These are phyloP conservation scores for Calonectria leucothoes DNA, from an alignment of 2,329 filamentous ascomycete genomes.

Conservation along the genomic window DNA sequence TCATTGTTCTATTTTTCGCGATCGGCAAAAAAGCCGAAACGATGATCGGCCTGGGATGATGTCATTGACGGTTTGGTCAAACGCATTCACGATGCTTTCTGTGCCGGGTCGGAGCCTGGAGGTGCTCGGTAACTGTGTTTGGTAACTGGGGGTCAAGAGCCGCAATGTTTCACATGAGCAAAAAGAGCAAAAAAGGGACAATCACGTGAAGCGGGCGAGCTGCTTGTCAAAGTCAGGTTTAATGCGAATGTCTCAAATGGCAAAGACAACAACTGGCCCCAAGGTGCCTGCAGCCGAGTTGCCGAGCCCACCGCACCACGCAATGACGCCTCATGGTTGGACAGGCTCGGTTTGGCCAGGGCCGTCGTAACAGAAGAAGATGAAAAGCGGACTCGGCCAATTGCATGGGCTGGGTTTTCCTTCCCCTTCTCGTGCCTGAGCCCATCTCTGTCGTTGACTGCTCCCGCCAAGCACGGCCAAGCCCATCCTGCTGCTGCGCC, in stretches of 20 bases:
- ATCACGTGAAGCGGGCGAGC: neutral
- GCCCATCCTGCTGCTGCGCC: constrained; percentile 15
- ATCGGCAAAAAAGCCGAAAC: neutral
- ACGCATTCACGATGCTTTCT: neutral
- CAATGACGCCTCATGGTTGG: neutral
- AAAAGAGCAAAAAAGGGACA: too few species aligned
- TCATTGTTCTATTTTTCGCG: neutral
- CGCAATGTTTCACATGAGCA: neutral
- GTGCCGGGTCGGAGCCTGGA: neutral
- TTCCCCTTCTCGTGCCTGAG: too few species aligned
- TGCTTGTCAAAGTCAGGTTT: neutral
- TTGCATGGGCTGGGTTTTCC: neutral
- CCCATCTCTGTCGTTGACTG: neutral
- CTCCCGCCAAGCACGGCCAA: neutral
- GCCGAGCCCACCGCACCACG: neutral
- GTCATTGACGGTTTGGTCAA: constrained; percentile 10
- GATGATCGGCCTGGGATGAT: neutral
- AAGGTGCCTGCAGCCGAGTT: neutral
- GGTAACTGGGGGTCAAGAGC: neutral
- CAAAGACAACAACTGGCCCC: neutral
- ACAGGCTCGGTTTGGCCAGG: neutral
- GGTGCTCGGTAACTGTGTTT: neutral
- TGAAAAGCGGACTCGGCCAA: neutral
- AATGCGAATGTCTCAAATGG: neutral
- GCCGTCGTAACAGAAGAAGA: neutral